phyloP scores from a whole-genome alignment of 768 basidiomycete genomes.

The Clitopilus hobsonii region DNA sequence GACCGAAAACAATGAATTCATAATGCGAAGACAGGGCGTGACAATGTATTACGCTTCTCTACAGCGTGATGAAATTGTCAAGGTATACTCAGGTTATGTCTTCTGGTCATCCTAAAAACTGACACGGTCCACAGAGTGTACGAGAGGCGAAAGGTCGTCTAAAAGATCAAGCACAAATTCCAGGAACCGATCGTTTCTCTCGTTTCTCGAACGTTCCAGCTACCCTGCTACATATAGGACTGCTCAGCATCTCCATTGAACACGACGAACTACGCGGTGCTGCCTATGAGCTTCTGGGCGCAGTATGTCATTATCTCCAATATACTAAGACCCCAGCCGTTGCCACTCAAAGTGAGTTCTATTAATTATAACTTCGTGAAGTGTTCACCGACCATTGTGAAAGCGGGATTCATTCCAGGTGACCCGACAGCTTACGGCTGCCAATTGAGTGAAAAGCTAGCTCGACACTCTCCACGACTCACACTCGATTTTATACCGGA shows the following conservation, averaged over 20 bases:
- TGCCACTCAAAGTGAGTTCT: slow-evolving; percentile 56
- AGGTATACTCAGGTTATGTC: slow-evolving; percentile 35
- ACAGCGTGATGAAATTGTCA: slow-evolving; percentile 66
- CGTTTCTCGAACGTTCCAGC: slow-evolving; percentile 83
- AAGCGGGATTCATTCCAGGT: slow-evolving; percentile 70
- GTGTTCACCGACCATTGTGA: slow-evolving; percentile 2
- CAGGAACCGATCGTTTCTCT: slow-evolving; percentile 57
- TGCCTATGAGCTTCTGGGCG: slow-evolving; percentile 74
- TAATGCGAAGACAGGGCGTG: slow-evolving; percentile 70
- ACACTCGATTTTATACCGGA: slow-evolving; percentile 90
- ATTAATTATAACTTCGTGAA: background rate
- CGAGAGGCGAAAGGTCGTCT: slow-evolving; percentile 71
- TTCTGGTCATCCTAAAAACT: background rate
- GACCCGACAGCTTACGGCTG: slow-evolving; percentile 58
- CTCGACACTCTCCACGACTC: slow-evolving; percentile 71
- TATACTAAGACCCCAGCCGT: slow-evolving; percentile 71
- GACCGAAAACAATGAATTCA: slow-evolving; percentile 71
- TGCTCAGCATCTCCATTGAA: slow-evolving; percentile 69
- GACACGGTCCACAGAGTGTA: slow-evolving; percentile 46
- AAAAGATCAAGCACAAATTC: slow-evolving; percentile 46
- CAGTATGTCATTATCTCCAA: slow-evolving; percentile 73
- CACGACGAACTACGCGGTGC: slow-evolving; percentile 77
- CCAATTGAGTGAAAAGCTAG: slow-evolving; percentile 66
- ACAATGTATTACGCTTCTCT: slow-evolving; percentile 76
- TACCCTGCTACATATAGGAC: slow-evolving; percentile 79